Base-by-base conservation (phyloP, 805 yeast species). In the Teunomyces lycoperdinae region DNA sequence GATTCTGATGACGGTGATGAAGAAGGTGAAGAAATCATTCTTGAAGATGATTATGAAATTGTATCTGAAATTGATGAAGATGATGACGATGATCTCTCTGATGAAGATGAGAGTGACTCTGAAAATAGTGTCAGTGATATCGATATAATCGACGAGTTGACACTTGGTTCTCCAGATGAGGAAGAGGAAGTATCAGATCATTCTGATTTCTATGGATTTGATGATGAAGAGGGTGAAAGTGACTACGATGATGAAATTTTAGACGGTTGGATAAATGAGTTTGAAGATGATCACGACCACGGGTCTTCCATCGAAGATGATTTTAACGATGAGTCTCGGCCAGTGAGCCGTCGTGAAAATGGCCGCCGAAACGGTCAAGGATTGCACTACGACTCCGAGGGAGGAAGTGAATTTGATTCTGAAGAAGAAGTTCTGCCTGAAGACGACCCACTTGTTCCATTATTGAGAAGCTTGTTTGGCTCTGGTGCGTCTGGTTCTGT, bases 81-180 rank as follows among this genome's bases (percentile, higher is more conserved):
- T 48, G 78, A 66, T 17, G 72, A 65, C 24, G 77, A 66, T 24
- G 79, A 68, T 34, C 78, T 66, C 39, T 65, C 69, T 30, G 71
- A 58, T 7, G 56, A 51, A 10, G 38, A 71, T 5, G 63, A 62
- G 38, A 61, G 61, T 28, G 68, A 61, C 30, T 40, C 41, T 29
- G 58, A 53, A 16, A 48, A 34, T 4, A 53, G 45, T 8, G 41
- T 48, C 28, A 66, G 61, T 35, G 76, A 63, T 44, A 66, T 68
- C 42, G 76, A 67, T 42, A 68, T 61, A 32, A 68, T 65, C 40
- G 71, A 66, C 47, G 72, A 61, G 34, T 55, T 67, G 9, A 68
- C 64, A 13, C 56, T 58, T 39, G 61, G 55, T 9, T 60, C 68
- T 7, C 65, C 57, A 14, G 70, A 55, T n/a, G 60, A 56, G 14